Conservation (phyloP, 2,329 filamentous ascomycete genomes). For the Lizonia empirigonia region DNA sequence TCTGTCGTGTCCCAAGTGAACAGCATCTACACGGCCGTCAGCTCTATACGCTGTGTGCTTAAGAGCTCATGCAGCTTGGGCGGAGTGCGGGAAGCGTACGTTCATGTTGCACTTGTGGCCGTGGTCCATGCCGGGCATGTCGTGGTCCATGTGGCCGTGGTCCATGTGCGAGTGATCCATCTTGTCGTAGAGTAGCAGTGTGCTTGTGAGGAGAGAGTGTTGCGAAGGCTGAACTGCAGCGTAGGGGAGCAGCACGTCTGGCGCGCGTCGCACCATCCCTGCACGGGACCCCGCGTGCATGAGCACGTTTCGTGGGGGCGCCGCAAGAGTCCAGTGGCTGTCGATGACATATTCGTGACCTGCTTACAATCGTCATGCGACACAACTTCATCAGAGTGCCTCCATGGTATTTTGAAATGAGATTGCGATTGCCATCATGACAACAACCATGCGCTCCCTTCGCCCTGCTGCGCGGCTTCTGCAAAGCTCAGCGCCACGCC, state of each 20-base stretch:
- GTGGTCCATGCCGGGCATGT: conserved; percentile 55
- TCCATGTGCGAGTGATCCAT: conserved; percentile 57
- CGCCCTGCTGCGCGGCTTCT: conserved; percentile 22
- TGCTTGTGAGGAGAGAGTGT: conserved; percentile 2
- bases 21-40: conserved; percentile 73
- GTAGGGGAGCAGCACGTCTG: conserved; percentile 5
- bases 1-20: conserved; percentile 95
- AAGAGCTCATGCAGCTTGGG: neutral
- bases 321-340: conserved; percentile 9
- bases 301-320: conserved; percentile 18
- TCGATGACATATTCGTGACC: conserved; percentile 10
- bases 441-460: conserved; percentile 25
- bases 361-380: conserved; percentile 6
- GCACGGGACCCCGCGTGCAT: conserved; percentile 22
- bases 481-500: conserved; percentile 18
- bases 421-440: conserved; percentile 1
- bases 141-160: conserved; percentile 62
- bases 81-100: conserved; percentile 59
- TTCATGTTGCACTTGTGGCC: conserved; percentile 85
- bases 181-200: conserved; percentile 14
- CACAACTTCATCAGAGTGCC: neutral
- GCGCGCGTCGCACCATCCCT: conserved; percentile 30
- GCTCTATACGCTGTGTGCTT: neutral
- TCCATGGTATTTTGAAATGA: neutral
- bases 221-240: neutral